A percentile compares a stretch with the other conserved stretches of the same genome.
phyloP scores from a whole-genome alignment of 176 grass and related monocot species.

The Oryza nivara region DNA sequence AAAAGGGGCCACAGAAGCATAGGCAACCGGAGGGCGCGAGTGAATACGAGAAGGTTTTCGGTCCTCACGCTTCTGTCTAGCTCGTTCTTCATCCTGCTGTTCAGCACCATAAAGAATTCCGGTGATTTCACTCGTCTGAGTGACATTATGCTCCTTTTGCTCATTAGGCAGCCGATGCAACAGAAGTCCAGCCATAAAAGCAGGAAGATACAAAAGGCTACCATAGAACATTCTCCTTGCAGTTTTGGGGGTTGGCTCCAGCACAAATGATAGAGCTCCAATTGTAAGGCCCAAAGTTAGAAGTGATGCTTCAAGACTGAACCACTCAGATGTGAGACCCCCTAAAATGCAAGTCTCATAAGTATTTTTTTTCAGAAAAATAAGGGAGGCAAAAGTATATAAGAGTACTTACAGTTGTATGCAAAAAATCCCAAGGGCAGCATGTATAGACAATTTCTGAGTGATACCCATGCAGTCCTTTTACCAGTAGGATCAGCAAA shows the following conservation, averaged over 20 bases:
- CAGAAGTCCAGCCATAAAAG: constrained; percentile 90
- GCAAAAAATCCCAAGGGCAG: constrained; percentile 86
- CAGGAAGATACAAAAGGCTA: constrained; percentile 89
- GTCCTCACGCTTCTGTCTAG: constrained; percentile 25
- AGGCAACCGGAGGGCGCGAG: constrained; percentile 72
- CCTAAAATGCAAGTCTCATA: constrained; percentile 49
- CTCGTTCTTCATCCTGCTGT: constrained; percentile 51
- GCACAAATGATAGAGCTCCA: constrained; percentile 69
- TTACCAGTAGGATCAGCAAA: constrained; percentile 81
- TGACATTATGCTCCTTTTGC: constrained; percentile 42
- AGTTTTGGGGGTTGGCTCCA: constrained; percentile 61
- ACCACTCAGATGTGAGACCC: constrained; percentile 89
- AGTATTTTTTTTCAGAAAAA: not conserved
- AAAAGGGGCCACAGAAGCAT: constrained; percentile 88
- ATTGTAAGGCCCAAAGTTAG: constrained; percentile 70
- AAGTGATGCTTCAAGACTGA: constrained; percentile 83
- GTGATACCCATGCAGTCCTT: constrained; percentile 86
- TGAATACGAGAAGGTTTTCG: constrained; percentile 32
- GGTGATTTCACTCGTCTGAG: constrained; percentile 27
- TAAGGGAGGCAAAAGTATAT: not conserved
- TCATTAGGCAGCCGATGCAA: constrained; percentile 70
- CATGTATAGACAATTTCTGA: constrained; percentile 95
- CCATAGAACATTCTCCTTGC: constrained; percentile 92
- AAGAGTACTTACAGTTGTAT: constrained; percentile 74
- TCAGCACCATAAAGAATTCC: constrained; percentile 42